A percentile compares a stretch with the other conserved stretches of the same genome.
Evolutionary conservation across 176 grass and related monocot genomes (phyloP).

Genomic region (Triticum aestivum): DNA sequence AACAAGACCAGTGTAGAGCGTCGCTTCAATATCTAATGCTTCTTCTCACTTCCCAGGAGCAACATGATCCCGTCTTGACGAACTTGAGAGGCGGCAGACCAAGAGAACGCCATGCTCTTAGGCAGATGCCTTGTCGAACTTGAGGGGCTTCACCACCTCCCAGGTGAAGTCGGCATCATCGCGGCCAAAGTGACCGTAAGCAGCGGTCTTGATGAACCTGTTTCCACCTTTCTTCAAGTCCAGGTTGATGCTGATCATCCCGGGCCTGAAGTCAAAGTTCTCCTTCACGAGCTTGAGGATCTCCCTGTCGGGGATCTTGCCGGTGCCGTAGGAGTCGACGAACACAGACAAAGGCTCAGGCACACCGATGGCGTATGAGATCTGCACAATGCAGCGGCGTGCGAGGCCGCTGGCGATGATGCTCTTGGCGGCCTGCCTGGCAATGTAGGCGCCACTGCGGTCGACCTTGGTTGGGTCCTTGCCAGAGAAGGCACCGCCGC

Average conservation of each 20-base stretch:
- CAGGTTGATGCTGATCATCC: conserved; percentile 45
- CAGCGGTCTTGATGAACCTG: conserved; percentile 67
- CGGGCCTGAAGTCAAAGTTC: neutral
- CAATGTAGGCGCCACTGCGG: conserved; percentile 61
- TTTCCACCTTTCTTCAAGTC: conserved; percentile 57
- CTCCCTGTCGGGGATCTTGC: conserved; percentile 57
- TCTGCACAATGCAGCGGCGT: conserved; percentile 57
- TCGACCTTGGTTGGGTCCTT: conserved; percentile 72
- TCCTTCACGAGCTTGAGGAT: conserved; percentile 57
- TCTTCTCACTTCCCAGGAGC: conserved; percentile 13
- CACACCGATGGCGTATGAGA: conserved; percentile 60
- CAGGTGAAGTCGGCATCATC: conserved; percentile 62
- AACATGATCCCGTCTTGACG: conserved; percentile 15
- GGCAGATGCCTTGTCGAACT: conserved; percentile 44
- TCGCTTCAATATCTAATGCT: neutral
- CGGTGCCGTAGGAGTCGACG: conserved; percentile 52
- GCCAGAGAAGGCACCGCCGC: conserved; percentile 53
- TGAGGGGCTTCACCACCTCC: conserved; percentile 63
- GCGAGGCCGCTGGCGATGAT: conserved; percentile 46
- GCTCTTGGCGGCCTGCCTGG: conserved; percentile 64
- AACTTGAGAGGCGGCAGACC: neutral
- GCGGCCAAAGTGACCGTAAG: conserved; percentile 57
- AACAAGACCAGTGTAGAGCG: neutral
- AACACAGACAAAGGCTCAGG: conserved; percentile 54
- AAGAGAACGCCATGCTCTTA: neutral